These are phyloP conservation scores for Irineochytrium annulatum DNA, from an alignment of 192 early-diverging fungal species.

Conservation along the genomic window DNA sequence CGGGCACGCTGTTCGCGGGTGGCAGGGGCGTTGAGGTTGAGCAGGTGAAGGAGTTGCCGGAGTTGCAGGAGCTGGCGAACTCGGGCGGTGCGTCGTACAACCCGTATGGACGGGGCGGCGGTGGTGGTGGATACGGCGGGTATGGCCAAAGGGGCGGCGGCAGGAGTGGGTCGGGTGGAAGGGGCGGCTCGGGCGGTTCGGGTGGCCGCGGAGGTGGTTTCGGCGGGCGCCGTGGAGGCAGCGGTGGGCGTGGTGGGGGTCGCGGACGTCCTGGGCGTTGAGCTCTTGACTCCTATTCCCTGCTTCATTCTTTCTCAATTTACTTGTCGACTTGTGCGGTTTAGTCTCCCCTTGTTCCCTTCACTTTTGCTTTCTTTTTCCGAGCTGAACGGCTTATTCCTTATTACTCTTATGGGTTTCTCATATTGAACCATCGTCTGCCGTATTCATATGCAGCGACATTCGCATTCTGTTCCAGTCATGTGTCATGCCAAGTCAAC, in stretches of 20 bases:
- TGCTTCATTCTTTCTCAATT: no score
- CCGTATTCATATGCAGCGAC: no score
- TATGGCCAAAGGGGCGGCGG: constrained; percentile 30
- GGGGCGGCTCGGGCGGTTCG: constrained; percentile 31
- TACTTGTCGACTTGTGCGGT: no score
- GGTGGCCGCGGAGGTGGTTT: constrained; percentile 16
- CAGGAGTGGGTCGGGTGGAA: constrained; percentile 31
- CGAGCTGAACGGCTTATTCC: no score
- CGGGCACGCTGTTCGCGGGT: constrained; percentile 68
- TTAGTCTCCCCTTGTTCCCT: no score
- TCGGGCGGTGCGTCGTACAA: constrained; percentile 13
- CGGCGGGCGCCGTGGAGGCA: constrained; percentile 27
- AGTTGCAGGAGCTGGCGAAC: constrained; percentile 52
- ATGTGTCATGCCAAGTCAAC: no score
- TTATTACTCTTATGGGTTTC: no score
- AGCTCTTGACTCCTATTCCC: no score
- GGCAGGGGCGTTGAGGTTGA: constrained; percentile 60
- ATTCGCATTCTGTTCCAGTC: no score
- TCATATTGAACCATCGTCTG: no score
- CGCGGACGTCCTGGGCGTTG: constrained; percentile 7
- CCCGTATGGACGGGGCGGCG: constrained; percentile 27
- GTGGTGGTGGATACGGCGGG: constrained; percentile 36
- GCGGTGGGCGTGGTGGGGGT: constrained; percentile 32
- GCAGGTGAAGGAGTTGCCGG: constrained; percentile 72
- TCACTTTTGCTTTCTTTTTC: no score